Evolutionary conservation across 805 yeast genomes (phyloP).

Genomic region (Pichia ethanolica): DNA sequence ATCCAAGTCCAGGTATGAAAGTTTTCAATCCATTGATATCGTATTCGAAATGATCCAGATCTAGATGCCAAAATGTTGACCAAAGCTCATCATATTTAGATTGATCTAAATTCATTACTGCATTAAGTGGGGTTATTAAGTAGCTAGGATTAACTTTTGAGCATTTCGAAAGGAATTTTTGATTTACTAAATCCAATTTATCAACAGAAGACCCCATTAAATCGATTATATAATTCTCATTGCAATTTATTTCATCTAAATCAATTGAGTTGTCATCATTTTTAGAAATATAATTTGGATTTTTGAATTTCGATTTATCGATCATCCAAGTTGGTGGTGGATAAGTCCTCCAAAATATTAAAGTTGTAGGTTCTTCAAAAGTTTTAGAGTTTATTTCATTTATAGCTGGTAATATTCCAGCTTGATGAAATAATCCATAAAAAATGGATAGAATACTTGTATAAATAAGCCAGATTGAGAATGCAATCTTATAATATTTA

Average conservation of each 20-base stretch:
- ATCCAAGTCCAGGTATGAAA: slow-evolving; percentile 55
- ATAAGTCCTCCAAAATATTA: slow-evolving; percentile 91
- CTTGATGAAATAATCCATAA: slow-evolving; percentile 84
- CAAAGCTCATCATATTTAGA: slow-evolving; percentile 18
- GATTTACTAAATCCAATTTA: neutral
- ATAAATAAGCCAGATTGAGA: slow-evolving; percentile 53
- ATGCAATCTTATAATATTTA: slow-evolving; percentile 17
- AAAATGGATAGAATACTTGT: slow-evolving; percentile 51
- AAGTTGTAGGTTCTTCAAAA: slow-evolving; percentile 15
- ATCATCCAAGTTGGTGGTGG: slow-evolving; percentile 85
- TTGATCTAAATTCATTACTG: slow-evolving; percentile 11
- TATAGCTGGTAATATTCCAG: slow-evolving; percentile 74
- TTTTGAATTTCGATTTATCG: neutral
- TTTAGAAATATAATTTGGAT: neutral
- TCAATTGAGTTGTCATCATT: slow-evolving; percentile 19
- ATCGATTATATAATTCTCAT: slow-evolving; percentile 20
- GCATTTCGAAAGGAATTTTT: neutral
- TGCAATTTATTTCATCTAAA: neutral
- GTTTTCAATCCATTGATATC: slow-evolving; percentile 32
- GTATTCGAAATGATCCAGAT: slow-evolving; percentile 67
- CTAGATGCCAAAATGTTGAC: slow-evolving; percentile 45
- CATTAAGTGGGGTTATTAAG: slow-evolving; percentile 26
- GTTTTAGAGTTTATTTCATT: slow-evolving; percentile 27
- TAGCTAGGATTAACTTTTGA: slow-evolving; percentile 3
- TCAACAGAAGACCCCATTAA: slow-evolving; percentile 33